Evolutionary conservation across 495 filamentous ascomycete genomes (phyloP).

Genomic region (Penicillium cinerascens): DNA sequence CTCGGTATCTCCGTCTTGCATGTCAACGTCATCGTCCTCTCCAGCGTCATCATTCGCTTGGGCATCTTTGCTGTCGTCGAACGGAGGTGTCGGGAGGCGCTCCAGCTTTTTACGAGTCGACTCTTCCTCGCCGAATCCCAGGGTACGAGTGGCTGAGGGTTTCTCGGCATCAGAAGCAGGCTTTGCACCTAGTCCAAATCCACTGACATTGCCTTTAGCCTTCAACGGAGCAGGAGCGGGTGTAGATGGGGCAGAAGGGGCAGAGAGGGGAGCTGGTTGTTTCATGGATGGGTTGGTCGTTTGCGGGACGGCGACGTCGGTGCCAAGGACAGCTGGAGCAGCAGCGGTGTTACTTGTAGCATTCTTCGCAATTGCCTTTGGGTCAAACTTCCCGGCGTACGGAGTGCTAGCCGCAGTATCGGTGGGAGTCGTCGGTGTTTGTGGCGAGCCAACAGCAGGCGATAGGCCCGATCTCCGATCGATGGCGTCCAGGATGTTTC

Average conservation of each 20-base stretch:
- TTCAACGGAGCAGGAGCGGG: conserved; percentile 44
- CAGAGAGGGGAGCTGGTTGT: conserved; percentile 32
- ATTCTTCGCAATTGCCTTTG: conserved; percentile 79
- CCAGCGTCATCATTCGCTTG: conserved; percentile 56
- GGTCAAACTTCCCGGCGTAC: conserved; percentile 83
- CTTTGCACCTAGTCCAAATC: conserved; percentile 77
- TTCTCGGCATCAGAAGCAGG: conserved; percentile 61
- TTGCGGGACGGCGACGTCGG: conserved; percentile 59
- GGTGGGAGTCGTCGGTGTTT: conserved; percentile 49
- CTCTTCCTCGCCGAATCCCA: conserved; percentile 88
- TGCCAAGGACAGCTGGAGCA: conserved; percentile 51
- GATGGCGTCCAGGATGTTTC: conserved; percentile 70
- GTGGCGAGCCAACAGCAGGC: conserved; percentile 51
- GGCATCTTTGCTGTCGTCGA: conserved; percentile 57
- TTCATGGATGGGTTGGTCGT: conserved; percentile 43
- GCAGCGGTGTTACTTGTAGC: conserved; percentile 31
- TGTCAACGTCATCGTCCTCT: conserved; percentile 73
- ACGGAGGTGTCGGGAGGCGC: conserved; percentile 73
- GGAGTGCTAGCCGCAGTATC: conserved; percentile 45
- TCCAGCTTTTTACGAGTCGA: conserved; percentile 79
- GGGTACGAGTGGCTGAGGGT: conserved; percentile 61
- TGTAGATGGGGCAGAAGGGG: conserved; percentile 47
- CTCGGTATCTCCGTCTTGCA: conserved; percentile 73
- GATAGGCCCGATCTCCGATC: conserved; percentile 64
- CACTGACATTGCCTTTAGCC: conserved; percentile 69